Evolutionary conservation across 192 early-diverging fungal genomes (phyloP).

Genomic region (Chytriomyces sp.): DNA sequence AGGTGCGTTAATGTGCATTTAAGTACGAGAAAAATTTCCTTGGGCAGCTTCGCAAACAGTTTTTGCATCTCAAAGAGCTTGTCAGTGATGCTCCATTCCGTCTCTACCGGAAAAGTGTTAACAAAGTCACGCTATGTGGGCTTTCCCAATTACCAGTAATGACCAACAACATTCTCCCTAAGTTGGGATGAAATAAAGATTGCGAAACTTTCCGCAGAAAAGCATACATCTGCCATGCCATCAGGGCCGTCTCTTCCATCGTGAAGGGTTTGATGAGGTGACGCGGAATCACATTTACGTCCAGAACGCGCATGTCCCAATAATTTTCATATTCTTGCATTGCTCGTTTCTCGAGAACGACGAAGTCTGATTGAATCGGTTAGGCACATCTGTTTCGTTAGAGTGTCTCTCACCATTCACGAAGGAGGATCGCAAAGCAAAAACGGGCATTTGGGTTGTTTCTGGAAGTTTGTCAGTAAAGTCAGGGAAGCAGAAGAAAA

Average conservation of each 20-base stretch:
- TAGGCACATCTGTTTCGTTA: too few relatives aligned
- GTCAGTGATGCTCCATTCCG: constrained; percentile 18
- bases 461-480: too few relatives aligned
- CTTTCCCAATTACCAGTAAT: constrained; percentile 4
- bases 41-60: constrained; percentile 16
- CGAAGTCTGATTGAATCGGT: constrained; percentile 14
- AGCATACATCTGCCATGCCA: constrained; percentile 9
- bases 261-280: constrained; percentile 16
- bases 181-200: not conserved
- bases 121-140: too few relatives aligned
- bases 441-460: too few relatives aligned
- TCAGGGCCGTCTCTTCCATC: not conserved
- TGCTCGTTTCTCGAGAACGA: constrained; percentile 6
- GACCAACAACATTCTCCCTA: constrained; percentile 7
- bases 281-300: constrained; percentile 17
- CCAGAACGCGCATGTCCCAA: constrained; percentile 26
- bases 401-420: too few relatives aligned
- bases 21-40: constrained; percentile 9
- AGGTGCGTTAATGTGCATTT: constrained; percentile 16
- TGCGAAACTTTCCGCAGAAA: constrained; percentile 5
- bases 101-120: constrained; percentile 10
- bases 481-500: too few relatives aligned
- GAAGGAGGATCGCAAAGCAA: too few relatives aligned
- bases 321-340: constrained; percentile 25
- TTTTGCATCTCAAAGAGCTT: constrained; percentile 29